Evolutionary conservation across 1,284 basidiomycete genomes (phyloP).

Genomic region (Amylostereum chailletii): DNA sequence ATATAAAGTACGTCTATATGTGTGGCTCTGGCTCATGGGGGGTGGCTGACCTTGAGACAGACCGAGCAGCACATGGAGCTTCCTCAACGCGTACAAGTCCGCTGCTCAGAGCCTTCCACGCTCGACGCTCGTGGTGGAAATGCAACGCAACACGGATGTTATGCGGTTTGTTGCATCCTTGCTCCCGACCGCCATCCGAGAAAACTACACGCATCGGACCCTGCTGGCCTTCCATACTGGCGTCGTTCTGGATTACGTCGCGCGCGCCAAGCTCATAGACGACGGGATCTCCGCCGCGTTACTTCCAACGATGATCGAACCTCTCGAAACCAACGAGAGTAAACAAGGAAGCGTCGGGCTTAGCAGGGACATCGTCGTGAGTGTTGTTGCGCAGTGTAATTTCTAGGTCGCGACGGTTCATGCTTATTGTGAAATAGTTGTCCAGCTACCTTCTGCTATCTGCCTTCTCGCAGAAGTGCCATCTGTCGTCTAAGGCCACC

Average conservation of each 20-base stretch:
- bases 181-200: constrained; percentile 52
- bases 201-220: constrained; percentile 53
- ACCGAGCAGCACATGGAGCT: constrained; percentile 45
- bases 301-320: constrained; percentile 52
- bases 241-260: constrained; percentile 74
- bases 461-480: constrained; percentile 55
- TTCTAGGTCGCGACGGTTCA: background rate
- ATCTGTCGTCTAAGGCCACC: constrained; percentile 45
- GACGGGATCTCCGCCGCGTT: constrained; percentile 56
- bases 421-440: constrained; percentile 33
- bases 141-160: constrained; percentile 65
- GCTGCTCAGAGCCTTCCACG: constrained; percentile 68
- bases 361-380: constrained; percentile 45
- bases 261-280: constrained; percentile 42
- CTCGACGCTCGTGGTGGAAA: constrained; percentile 61
- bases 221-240: constrained; percentile 83
- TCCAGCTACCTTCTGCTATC: constrained; percentile 65
- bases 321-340: constrained; percentile 31
- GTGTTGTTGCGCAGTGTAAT: constrained; percentile 15
- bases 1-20: constrained; percentile 49
- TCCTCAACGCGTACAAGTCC: constrained; percentile 71
- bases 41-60: constrained; percentile 20
- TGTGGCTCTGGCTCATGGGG: constrained; percentile 3
- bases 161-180: constrained; percentile 64
- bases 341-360: constrained; percentile 14